Conservation (phyloP, 208 protist species). For the Trypanosoma rangeli region DNA sequence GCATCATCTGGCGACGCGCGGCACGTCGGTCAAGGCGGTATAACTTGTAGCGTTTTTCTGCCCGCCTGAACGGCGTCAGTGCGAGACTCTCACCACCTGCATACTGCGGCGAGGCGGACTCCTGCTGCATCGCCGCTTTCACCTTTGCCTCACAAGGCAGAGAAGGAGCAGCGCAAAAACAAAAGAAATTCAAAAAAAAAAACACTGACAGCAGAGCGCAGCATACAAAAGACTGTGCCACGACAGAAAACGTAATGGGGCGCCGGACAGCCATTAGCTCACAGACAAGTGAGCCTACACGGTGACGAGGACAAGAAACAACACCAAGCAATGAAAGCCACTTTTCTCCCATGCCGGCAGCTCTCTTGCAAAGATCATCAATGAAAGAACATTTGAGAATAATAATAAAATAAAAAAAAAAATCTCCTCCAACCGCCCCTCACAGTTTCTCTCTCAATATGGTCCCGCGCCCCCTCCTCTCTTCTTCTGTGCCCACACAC, state of each 20-base stretch:
- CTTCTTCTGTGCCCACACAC: too few species aligned
- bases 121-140: neutral
- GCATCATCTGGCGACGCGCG: slow-evolving; percentile 19
- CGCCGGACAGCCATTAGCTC: too few species aligned
- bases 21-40: slow-evolving; percentile 53
- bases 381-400: neutral
- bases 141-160: neutral
- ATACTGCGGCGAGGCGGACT: neutral
- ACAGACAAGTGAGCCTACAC: too few species aligned
- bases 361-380: too few species aligned
- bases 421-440: neutral
- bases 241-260: too few species aligned
- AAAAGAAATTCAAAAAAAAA: slow-evolving; percentile 4
- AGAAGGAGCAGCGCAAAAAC: too few species aligned
- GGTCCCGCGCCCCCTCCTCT: too few species aligned
- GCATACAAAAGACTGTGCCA: too few species aligned
- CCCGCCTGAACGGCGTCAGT: slow-evolving; percentile 25
- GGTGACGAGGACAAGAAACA: too few species aligned
- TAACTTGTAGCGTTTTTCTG: slow-evolving; percentile 59
- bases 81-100: neutral
- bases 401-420: slow-evolving; percentile 8
- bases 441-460: neutral
- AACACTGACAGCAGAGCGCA: neutral
- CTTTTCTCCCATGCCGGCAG: too few species aligned
- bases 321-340: too few species aligned